Percentiles rank a stretch among this genome's conserved stretches.
phyloP scores from a whole-genome alignment of 2,329 filamentous ascomycete genomes.

The Aspergillus alliaceus region DNA sequence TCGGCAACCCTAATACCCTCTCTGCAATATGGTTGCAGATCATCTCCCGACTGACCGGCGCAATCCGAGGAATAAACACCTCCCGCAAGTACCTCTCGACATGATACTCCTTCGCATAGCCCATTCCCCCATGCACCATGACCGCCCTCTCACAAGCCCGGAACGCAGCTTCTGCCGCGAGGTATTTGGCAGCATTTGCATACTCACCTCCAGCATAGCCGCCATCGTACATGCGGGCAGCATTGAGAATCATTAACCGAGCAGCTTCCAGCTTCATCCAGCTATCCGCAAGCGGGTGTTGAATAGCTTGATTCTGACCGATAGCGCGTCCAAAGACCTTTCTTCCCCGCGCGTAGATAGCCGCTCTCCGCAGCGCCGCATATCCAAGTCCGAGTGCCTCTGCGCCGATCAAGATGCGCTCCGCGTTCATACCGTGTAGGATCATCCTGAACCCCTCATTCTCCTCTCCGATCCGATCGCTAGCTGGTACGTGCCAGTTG shows the following conservation, averaged over 20 bases:
- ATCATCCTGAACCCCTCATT: conserved; percentile 49
- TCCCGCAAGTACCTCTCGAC: conserved; percentile 60
- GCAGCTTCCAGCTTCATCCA: conserved; percentile 61
- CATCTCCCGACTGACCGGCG: conserved; percentile 55
- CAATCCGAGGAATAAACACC: conserved; percentile 57
- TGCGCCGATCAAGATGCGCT: conserved; percentile 37
- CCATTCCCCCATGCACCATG: conserved; percentile 58
- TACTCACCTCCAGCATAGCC: conserved; percentile 55
- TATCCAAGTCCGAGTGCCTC: conserved; percentile 48
- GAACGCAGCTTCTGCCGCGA: conserved; percentile 61
- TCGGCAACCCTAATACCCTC: conserved; percentile 36
- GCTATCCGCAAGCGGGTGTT: conserved; percentile 55
- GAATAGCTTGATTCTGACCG: conserved; percentile 57
- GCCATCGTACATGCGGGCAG: conserved; percentile 55
- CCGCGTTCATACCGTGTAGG: conserved; percentile 41
- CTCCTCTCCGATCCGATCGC: conserved; percentile 43
- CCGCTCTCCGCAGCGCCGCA: conserved; percentile 44
- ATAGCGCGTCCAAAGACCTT: conserved; percentile 55
- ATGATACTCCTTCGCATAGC: conserved; percentile 60
- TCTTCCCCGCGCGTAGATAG: conserved; percentile 50
- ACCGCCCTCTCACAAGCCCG: conserved; percentile 57
- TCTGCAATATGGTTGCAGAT: conserved; percentile 41
- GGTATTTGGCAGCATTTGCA: conserved; percentile 58
- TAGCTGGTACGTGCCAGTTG: conserved; percentile 41
- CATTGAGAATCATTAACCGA: conserved; percentile 57